Percentiles rank a stretch among this genome's conserved stretches.
Evolutionary conservation across 192 early-diverging fungal genomes (phyloP).

Genomic region (Backusella circina): DNA sequence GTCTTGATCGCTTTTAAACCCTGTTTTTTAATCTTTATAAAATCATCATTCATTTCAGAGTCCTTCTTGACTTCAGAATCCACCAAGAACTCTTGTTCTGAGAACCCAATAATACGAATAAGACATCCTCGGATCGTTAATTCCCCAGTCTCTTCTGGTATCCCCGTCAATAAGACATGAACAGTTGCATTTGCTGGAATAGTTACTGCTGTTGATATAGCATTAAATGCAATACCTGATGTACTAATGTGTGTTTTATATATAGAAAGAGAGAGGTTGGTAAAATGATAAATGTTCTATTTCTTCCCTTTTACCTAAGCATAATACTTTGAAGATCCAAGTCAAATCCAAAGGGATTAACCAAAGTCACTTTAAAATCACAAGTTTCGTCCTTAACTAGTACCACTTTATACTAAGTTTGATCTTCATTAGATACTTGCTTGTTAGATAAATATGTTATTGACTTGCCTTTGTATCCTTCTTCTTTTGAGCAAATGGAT

Average conservation of each 20-base stretch:
- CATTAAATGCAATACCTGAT: constrained; percentile 54
- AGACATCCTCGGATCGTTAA: constrained; percentile 61
- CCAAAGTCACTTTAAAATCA: constrained; percentile 66
- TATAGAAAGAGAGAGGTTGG: neutral
- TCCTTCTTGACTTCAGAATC: neutral
- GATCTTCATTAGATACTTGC: neutral
- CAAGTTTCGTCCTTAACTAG: constrained; percentile 64
- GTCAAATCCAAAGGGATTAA: constrained; percentile 80
- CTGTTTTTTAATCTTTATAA: constrained; percentile 13
- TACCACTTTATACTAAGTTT: constrained; percentile 29
- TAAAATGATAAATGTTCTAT: neutral
- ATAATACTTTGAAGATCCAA: constrained; percentile 66
- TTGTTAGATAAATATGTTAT: neutral
- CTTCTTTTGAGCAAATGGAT: constrained; percentile 64
- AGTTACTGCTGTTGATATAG: constrained; percentile 51
- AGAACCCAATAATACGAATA: constrained; percentile 50
- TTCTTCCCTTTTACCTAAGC: constrained; percentile 40
- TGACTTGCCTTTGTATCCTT: constrained; percentile 41
- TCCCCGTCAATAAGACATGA: constrained; percentile 61
- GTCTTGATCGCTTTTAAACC: constrained; percentile 14
- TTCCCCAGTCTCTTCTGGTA: constrained; percentile 55
- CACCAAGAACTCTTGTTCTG: constrained; percentile 52
- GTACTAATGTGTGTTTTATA: constrained; percentile 54
- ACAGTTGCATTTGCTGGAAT: constrained; percentile 65
- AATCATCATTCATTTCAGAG: neutral